Percentiles rank a stretch among this genome's conserved stretches.
phyloP scores from a whole-genome alignment of 805 yeast genomes.

The Trichomonascus vanleenenianus region DNA sequence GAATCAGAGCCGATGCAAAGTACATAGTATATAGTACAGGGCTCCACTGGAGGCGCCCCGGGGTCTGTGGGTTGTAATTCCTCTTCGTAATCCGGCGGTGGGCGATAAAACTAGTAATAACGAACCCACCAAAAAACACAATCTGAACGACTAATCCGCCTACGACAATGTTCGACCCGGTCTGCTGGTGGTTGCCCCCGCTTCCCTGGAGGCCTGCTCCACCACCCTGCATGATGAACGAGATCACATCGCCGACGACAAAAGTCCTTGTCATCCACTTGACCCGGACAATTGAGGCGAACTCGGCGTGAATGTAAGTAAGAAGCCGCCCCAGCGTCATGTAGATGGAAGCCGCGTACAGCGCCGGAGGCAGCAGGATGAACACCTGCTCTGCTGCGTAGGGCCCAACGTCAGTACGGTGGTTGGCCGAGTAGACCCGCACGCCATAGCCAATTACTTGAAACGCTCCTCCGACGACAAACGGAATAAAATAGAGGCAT shows the following conservation, averaged over 20 bases:
- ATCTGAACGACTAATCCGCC: constrained; percentile 78
- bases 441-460: constrained; percentile 66
- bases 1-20: constrained; percentile 44
- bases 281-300: constrained; percentile 45
- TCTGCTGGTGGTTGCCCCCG: constrained; percentile 29
- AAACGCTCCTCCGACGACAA: constrained; percentile 41
- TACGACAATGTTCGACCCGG: constrained; percentile 61
- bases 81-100: constrained; percentile 7
- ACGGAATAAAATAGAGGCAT: constrained; percentile 54
- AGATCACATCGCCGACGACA: constrained; percentile 56
- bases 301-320: constrained; percentile 41
- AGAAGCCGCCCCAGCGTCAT: constrained; percentile 60
- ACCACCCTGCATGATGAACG: constrained; percentile 58
- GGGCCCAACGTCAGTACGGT: constrained; percentile 28
- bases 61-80: constrained; percentile 1
- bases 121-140: constrained; percentile 54
- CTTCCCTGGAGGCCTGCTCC: constrained; percentile 69
- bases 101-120: constrained; percentile 35
- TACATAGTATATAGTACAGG: constrained; percentile 16
- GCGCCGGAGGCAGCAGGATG: constrained; percentile 72
- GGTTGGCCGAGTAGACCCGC: constrained; percentile 40
- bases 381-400: constrained; percentile 60
- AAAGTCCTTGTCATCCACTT: constrained; percentile 56
- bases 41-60: constrained; percentile 4
- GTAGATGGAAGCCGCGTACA: constrained; percentile 78